Conservation (phyloP, 2,329 filamentous ascomycete species). For the Paecilomyces fulvus region DNA sequence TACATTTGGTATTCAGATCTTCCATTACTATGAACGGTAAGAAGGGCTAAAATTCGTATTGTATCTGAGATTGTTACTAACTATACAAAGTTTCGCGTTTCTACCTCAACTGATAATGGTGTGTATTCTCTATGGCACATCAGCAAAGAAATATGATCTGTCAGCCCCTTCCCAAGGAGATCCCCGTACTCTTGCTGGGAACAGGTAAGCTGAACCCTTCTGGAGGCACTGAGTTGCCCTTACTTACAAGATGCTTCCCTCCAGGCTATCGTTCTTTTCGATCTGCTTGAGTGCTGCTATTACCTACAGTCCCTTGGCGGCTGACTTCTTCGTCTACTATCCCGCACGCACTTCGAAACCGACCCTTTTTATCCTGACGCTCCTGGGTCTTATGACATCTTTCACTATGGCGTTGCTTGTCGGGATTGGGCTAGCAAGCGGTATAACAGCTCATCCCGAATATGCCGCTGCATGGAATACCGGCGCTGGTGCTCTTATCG, state of each 20-base stretch:
- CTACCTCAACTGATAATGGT: conserved; percentile 54
- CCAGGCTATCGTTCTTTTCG: conserved; percentile 58
- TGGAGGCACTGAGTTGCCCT: neutral
- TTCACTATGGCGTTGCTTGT: conserved; percentile 55
- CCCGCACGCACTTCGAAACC: conserved; percentile 43
- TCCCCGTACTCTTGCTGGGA: conserved; percentile 43
- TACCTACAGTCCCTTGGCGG: conserved; percentile 55
- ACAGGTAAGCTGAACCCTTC: conserved; percentile 19
- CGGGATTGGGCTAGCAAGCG: conserved; percentile 55
- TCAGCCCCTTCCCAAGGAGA: conserved; percentile 44
- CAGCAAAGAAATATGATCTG: conserved; percentile 52
- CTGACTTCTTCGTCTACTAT: conserved; percentile 62
- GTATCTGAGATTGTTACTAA: conserved; percentile 8
- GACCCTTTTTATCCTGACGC: conserved; percentile 50
- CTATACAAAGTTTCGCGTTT: conserved; percentile 47
- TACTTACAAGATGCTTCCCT: conserved; percentile 1
- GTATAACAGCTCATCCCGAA: conserved; percentile 42
- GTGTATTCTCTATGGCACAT: conserved; percentile 54
- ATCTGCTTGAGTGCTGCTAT: conserved; percentile 57
- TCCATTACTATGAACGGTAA: conserved; percentile 60
- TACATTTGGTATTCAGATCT: conserved; percentile 59
- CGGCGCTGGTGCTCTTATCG: conserved; percentile 57
- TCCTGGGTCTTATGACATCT: conserved; percentile 48
- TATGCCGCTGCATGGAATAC: conserved; percentile 50
- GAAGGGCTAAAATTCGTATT: conserved; percentile 1